Conservation (phyloP, 495 filamentous ascomycete genomes). For the Amorphotheca resinae region DNA sequence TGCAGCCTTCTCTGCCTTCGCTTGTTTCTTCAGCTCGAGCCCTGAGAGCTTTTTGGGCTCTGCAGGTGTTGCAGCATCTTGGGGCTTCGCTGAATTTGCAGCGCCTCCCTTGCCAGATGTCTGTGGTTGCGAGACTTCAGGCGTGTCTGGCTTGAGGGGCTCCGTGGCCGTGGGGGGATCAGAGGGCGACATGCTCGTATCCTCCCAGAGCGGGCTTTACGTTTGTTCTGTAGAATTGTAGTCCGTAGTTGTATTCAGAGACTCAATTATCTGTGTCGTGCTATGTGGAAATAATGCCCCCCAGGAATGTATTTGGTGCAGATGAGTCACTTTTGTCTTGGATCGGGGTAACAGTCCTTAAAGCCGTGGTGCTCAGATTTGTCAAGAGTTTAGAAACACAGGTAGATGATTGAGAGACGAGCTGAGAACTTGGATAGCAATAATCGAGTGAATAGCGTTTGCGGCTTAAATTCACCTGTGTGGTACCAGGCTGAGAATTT, state of each 20-base stretch:
- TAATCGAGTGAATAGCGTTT: no score
- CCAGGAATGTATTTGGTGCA: no score
- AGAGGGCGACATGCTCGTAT: slow-evolving; percentile 1
- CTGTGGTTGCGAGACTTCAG: not conserved
- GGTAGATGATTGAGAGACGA: no score
- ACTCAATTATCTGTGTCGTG: not conserved
- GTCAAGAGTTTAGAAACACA: no score
- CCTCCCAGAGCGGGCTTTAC: not conserved
- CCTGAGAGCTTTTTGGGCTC: slow-evolving; percentile 39
- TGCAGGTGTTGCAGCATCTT: slow-evolving; percentile 21
- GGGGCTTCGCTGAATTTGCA: slow-evolving; percentile 21
- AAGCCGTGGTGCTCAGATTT: no score
- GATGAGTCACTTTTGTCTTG: no score
- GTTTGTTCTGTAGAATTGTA: not conserved
- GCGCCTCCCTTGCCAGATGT: not conserved
- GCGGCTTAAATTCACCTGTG: not conserved
- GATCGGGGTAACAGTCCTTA: no score
- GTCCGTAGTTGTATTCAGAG: not conserved
- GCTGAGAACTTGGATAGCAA: no score
- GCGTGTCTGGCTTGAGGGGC: not conserved
- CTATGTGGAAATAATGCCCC: no score
- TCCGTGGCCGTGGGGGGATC: not conserved
- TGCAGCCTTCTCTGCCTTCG: slow-evolving; percentile 68
- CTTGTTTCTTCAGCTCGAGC: slow-evolving; percentile 62
- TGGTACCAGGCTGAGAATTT: not conserved